Evolutionary conservation across 768 basidiomycete genomes (phyloP), one percentile per base, ranked within the genome.

Genomic region (Rhodocollybia butyracea): DNA sequence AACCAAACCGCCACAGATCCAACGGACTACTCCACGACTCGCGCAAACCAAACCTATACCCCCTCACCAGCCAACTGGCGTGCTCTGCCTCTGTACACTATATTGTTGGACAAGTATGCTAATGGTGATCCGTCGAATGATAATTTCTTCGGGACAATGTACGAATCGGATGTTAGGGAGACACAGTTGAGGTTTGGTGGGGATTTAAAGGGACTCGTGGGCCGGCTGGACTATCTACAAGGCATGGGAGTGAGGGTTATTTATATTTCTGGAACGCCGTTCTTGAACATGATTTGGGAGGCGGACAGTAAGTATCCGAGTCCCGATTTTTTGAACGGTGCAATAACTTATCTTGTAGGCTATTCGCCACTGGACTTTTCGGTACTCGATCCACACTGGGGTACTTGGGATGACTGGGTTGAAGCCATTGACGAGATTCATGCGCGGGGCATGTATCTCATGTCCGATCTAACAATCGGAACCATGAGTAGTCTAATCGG

Each of bases 281-380:
- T 93, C 70, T 58, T 97, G 58, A 96, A 96, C 79, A 94, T 94
- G 94, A 71, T 92, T n/a, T 96, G 94, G 94, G 88, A 94, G 66
- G 89, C 92, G 3, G 94, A 96, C 80, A 93, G 94, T 94, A 52
- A 66, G 92, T 82, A 26, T 38, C 36, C 27, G 51, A 26, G 5
- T 60, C 56, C 53, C 30, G 45, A 38, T 34, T 10, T 46, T 38
- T 45, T 48, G 43, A 41, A 7, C n/a, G 3, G 36, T 1, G 5
- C 8, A 30, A 27, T 27, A 15, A 3, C n/a, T 24, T 38, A 38
- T 58, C 56, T 34, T 63, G 21, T 55, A 91, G 93, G 93, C 71
- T 97, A 96, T 68, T 97, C 94, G 24, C 91, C 94, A 3, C 79
- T 97, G 57, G 94, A 97, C 68, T 93, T 96, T 62, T 85, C 84